A percentile compares a stretch with the other conserved stretches of the same genome.
These are phyloP conservation scores for Zymoseptoria passerinii DNA, from an alignment of 2,329 filamentous ascomycete genomes.

Conservation along the genomic window DNA sequence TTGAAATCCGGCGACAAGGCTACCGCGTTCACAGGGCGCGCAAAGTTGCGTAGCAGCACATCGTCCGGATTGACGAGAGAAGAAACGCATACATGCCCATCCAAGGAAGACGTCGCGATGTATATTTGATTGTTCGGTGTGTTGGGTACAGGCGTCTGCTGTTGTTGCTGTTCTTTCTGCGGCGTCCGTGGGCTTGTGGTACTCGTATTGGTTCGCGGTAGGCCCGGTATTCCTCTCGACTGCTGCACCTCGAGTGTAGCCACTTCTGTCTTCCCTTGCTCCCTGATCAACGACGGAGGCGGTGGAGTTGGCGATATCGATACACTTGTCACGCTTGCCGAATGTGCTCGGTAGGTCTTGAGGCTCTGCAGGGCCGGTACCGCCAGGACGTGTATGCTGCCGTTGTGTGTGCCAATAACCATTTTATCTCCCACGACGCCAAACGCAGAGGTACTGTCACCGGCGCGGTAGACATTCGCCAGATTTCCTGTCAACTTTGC, in stretches of 20 bases:
- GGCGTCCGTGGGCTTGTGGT: constrained; percentile 6
- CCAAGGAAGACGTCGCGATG: constrained; percentile 86
- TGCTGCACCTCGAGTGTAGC: not conserved
- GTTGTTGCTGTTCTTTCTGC: constrained; percentile 38
- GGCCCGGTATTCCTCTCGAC: constrained; percentile 2
- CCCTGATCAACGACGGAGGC: constrained; percentile 32
- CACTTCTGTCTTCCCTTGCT: constrained; percentile 7
- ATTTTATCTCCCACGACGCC: constrained; percentile 92
- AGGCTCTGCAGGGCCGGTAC: constrained; percentile 73
- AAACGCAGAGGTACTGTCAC: constrained; percentile 88
- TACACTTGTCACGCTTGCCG: constrained; percentile 79
- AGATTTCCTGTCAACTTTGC: constrained; percentile 75
- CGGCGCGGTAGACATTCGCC: constrained; percentile 78
- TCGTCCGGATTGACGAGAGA: constrained; percentile 83
- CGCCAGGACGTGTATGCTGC: constrained; percentile 85
- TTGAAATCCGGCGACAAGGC: constrained; percentile 94
- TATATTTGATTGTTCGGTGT: constrained; percentile 85
- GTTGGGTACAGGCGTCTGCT: constrained; percentile 55
- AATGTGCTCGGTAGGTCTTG: constrained; percentile 84
- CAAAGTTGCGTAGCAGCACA: constrained; percentile 86
- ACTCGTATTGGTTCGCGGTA: constrained; percentile 9
- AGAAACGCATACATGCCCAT: constrained; percentile 89
- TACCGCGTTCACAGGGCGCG: constrained; percentile 82
- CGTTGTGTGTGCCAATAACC: constrained; percentile 93
- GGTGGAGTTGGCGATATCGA: constrained; percentile 83